A percentile compares a stretch with the other conserved stretches of the same genome.
These are phyloP conservation scores for Magnaporthiopsis rhizophila DNA, from an alignment of 2,329 filamentous ascomycete species.

Conservation along the genomic window DNA sequence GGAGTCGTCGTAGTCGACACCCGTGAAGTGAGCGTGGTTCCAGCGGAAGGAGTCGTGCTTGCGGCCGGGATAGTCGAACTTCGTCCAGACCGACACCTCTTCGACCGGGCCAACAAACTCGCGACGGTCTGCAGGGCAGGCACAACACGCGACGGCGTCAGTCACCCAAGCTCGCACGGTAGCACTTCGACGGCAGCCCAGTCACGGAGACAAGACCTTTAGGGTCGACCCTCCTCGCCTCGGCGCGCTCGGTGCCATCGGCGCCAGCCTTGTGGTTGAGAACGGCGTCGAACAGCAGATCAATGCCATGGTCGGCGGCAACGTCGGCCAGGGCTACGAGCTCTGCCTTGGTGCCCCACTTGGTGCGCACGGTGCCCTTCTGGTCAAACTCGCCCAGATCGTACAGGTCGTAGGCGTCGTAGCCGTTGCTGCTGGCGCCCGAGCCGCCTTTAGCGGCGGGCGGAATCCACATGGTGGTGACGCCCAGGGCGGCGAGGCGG, in stretches of 20 bases:
- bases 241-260: constrained; percentile 52
- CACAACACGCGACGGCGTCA: background rate
- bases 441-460: constrained; percentile 62
- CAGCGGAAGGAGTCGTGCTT: constrained; percentile 57
- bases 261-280: constrained; percentile 66
- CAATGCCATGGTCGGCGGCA: constrained; percentile 45
- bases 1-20: constrained; percentile 55
- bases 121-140: constrained; percentile 37
- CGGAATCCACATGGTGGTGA: constrained; percentile 60
- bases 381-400: constrained; percentile 67
- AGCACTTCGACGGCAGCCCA: background rate
- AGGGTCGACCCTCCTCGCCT: constrained; percentile 52
- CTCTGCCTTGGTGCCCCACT: constrained; percentile 61
- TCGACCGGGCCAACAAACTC: constrained; percentile 44
- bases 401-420: constrained; percentile 63
- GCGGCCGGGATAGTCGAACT: constrained; percentile 57
- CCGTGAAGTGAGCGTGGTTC: constrained; percentile 59
- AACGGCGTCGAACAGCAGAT: constrained; percentile 62
- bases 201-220: constrained; percentile 15
- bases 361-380: constrained; percentile 54
- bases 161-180: background rate
- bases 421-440: constrained; percentile 51
- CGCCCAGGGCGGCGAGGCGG: constrained; percentile 48
- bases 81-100: constrained; percentile 61
- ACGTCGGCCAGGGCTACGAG: constrained; percentile 41